phyloP scores from a whole-genome alignment of 148 eudicot species.

The Hydrangea macrophylla region DNA sequence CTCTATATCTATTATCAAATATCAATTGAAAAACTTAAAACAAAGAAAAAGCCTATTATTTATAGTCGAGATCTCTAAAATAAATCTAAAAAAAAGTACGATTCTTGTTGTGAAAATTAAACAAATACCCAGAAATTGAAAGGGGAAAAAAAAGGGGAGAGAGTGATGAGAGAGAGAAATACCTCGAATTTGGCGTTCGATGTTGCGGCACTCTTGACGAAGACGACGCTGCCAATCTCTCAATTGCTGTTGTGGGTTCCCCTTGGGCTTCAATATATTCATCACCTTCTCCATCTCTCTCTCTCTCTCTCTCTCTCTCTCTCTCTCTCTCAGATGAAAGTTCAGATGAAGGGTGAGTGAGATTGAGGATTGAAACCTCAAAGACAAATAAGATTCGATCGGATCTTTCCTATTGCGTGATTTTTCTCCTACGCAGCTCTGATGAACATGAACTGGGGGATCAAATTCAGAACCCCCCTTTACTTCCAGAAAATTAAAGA shows the following conservation, averaged over 20 bases:
- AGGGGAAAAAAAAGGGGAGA: background rate
- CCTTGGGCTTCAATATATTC: slow-evolving; percentile 65
- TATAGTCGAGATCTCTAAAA: background rate
- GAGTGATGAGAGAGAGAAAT: background rate
- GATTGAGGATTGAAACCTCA: background rate
- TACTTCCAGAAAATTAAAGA: background rate
- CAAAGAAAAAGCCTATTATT: slow-evolving; percentile 3
- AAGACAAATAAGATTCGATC: background rate
- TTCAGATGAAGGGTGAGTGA: background rate
- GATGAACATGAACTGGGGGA: background rate
- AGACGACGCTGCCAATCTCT: slow-evolving; percentile 95
- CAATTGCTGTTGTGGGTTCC: slow-evolving; percentile 67
- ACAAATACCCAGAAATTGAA: too few relatives aligned
- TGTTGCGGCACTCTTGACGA: slow-evolving; percentile 86
- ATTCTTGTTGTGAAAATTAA: background rate
- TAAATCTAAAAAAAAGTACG: background rate
- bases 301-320: background rate
- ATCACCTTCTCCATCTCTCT: slow-evolving; percentile 51
- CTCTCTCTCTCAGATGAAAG: slow-evolving; percentile 5
- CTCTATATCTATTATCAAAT: slow-evolving; percentile 60
- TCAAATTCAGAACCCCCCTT: background rate
- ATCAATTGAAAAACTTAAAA: background rate
- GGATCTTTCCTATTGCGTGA: slow-evolving; percentile 12
- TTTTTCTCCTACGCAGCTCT: background rate
- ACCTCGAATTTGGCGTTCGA: slow-evolving; percentile 94